Percentiles rank a stretch among this genome's conserved stretches.
These are phyloP conservation scores for Lactarius indigo DNA, from an alignment of 768 basidiomycete species.

Conservation along the genomic window DNA sequence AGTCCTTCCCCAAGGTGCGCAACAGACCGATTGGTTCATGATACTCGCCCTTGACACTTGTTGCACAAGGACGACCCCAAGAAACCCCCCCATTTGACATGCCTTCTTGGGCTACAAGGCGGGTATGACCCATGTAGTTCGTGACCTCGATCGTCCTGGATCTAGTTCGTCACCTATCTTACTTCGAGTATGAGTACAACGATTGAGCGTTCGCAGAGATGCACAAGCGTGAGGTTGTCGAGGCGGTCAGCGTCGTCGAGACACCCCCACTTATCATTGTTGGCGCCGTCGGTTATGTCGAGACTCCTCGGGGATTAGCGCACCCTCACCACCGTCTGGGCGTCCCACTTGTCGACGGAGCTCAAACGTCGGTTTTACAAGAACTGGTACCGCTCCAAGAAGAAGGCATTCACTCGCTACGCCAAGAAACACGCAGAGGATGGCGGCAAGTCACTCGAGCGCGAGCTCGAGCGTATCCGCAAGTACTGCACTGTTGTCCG, in stretches of 20 bases:
- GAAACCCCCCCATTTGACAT: slow-evolving; percentile 97
- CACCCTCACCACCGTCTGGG: slow-evolving; percentile 98
- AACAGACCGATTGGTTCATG: not conserved
- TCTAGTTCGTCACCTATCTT: slow-evolving; percentile 69
- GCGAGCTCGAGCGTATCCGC: slow-evolving; percentile 98
- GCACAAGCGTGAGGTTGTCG: slow-evolving; percentile 99
- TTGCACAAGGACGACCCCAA: slow-evolving; percentile 89
- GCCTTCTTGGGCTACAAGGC: slow-evolving; percentile 99
- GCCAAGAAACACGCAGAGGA: slow-evolving; percentile 99
- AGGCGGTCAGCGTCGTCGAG: slow-evolving; percentile 94
- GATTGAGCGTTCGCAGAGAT: slow-evolving; percentile 62
- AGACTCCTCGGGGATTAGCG: slow-evolving; percentile 99
- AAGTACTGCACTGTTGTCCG: slow-evolving; percentile 99
- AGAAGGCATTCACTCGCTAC: slow-evolving; percentile 99
- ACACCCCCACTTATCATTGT: slow-evolving; percentile 96
- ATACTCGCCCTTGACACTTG: not conserved
- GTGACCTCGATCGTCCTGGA: slow-evolving; percentile 98
- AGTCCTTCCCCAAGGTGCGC: slow-evolving; percentile 96
- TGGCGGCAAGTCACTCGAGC: slow-evolving; percentile 83
- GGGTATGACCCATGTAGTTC: slow-evolving; percentile 99
- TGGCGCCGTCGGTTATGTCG: slow-evolving; percentile 98
- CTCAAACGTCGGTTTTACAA: slow-evolving; percentile 99
- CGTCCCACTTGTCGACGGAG: slow-evolving; percentile 95
- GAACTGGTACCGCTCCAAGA: slow-evolving; percentile 99
- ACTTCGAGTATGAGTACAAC: not conserved